Evolutionary conservation across 2,329 filamentous ascomycete species (phyloP).

Genomic region (Ceratocystis smalleyi): DNA sequence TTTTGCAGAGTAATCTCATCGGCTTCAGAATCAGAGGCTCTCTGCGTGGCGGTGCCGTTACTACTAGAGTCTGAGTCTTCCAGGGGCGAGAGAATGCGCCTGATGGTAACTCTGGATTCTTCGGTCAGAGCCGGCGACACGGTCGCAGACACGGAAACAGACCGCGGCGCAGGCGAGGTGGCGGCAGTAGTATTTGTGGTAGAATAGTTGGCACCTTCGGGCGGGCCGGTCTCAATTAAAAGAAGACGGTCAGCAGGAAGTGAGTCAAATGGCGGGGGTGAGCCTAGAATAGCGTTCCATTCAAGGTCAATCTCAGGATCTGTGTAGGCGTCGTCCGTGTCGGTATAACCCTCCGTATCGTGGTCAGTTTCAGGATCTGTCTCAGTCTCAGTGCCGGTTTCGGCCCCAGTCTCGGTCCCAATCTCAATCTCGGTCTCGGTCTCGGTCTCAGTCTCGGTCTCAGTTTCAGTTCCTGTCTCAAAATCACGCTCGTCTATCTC

Average conservation of each 20-base stretch:
- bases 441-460: background rate
- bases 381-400: background rate
- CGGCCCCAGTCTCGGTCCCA: background rate
- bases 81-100: conserved; percentile 8
- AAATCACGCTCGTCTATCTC: background rate
- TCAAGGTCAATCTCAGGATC: conserved; percentile 9
- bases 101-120: conserved; percentile 14
- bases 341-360: background rate
- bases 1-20: background rate
- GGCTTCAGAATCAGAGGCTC: background rate
- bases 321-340: conserved; percentile 4
- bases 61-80: conserved; percentile 7
- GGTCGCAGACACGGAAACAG: background rate
- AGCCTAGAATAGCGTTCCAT: conserved; percentile 9
- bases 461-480: background rate
- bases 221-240: background rate
- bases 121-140: conserved; percentile 12
- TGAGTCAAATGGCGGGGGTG: background rate
- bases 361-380: background rate
- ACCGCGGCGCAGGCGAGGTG: background rate
- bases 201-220: conserved; percentile 5
- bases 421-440: background rate
- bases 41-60: background rate
- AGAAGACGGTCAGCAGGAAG: background rate
- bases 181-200: conserved; percentile 8